Evolutionary conservation across 306 rosid species (phyloP).

Genomic region (Trifolium fragiferum): DNA sequence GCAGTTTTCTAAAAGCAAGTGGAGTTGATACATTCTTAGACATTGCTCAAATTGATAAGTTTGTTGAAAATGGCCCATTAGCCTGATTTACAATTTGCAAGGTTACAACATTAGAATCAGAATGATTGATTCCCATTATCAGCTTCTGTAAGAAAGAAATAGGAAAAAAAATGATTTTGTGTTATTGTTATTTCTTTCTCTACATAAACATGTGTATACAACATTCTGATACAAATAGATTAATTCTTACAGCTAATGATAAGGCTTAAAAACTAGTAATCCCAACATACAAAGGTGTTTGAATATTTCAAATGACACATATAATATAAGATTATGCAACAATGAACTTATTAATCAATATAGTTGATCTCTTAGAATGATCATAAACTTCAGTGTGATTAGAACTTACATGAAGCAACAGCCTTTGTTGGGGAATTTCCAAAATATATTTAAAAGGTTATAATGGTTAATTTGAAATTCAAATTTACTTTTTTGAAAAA

Average conservation of each 20-base stretch:
- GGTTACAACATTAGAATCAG: constrained; percentile 4
- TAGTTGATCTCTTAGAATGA: neutral
- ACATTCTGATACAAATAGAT: neutral
- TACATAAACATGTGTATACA: neutral
- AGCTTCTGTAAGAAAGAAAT: constrained; percentile 6
- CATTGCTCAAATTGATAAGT: constrained; percentile 56
- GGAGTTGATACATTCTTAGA: constrained; percentile 66
- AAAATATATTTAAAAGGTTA: too few relatives aligned
- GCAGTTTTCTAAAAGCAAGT: constrained; percentile 68
- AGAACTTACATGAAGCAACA: neutral
- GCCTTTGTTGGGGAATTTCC: too few relatives aligned
- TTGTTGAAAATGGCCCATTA: constrained; percentile 44
- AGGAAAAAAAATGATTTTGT: neutral
- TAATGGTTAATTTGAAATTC: too few relatives aligned
- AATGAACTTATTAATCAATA: neutral
- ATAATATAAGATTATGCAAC: neutral
- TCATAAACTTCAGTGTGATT: neutral
- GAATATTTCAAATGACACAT: neutral
- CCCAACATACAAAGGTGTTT: neutral
- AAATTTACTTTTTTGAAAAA: too few relatives aligned
- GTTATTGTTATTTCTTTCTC: neutral
- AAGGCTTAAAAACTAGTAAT: neutral
- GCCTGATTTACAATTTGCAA: constrained; percentile 35
- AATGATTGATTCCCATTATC: constrained; percentile 9
- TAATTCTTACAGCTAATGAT: neutral